These are phyloP conservation scores for Trichoderma polysporum DNA, from an alignment of 2,329 filamentous ascomycete genomes.

Conservation along the genomic window DNA sequence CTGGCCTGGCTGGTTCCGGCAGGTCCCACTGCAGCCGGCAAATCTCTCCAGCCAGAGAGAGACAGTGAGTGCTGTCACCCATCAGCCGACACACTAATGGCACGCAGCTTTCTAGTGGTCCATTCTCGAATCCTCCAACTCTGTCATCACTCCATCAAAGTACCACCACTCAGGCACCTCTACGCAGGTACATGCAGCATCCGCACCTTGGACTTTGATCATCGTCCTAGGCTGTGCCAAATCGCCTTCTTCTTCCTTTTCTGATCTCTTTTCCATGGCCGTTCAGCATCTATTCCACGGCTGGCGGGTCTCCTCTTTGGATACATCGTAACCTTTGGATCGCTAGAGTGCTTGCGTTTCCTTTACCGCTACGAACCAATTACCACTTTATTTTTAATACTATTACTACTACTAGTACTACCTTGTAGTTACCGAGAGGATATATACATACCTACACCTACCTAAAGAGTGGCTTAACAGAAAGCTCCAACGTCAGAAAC, in stretches of 20 bases:
- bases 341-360: background rate
- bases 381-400: background rate
- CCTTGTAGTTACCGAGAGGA: background rate
- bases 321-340: conserved; percentile 13
- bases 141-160: background rate
- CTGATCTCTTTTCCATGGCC: conserved; percentile 6
- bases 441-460: background rate
- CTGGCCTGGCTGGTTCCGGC: background rate
- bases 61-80: background rate
- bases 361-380: background rate
- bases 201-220: background rate
- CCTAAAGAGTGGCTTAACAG: background rate
- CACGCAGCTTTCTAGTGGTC: background rate
- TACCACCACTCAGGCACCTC: background rate
- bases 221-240: background rate
- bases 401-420: background rate
- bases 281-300: background rate
- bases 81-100: background rate
- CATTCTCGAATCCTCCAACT: background rate
- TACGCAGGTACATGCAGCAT: background rate
- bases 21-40: background rate
- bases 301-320: conserved; percentile 18
- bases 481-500: background rate
- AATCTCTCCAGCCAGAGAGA: too few relatives aligned
- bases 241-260: background rate